Conservation (phyloP, 2,329 filamentous ascomycete genomes). For the Clonostachys chloroleuca region DNA sequence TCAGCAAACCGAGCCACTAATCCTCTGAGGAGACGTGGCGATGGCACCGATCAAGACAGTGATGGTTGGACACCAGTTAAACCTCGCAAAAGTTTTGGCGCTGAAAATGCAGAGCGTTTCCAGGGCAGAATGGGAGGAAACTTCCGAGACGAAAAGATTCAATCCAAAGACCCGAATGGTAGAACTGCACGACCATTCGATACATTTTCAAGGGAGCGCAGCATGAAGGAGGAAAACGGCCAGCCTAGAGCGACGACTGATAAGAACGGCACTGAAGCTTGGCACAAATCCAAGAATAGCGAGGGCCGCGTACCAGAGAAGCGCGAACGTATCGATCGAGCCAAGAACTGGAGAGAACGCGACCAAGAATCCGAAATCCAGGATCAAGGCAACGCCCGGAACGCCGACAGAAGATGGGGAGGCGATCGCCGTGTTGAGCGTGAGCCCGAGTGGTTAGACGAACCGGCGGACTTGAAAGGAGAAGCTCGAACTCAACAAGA, state of each 20-base stretch:
- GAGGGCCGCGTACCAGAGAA: conserved; percentile 23
- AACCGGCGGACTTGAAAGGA: conserved; percentile 62
- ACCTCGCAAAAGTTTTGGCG: conserved; percentile 68
- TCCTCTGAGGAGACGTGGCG: conserved; percentile 48
- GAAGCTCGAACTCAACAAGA: conserved; percentile 81
- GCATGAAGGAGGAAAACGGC: conserved; percentile 51
- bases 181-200: conserved; percentile 53
- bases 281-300: conserved; percentile 59
- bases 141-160: conserved; percentile 34
- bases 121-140: conserved; percentile 59
- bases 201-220: conserved; percentile 30
- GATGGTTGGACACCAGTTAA: conserved; percentile 75
- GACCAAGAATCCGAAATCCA: conserved; percentile 31
- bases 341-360: conserved; percentile 58
- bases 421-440: conserved; percentile 62
- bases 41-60: conserved; percentile 51
- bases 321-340: conserved; percentile 52
- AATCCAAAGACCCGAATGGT: conserved; percentile 48
- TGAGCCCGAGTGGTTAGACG: conserved; percentile 89
- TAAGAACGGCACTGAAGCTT: conserved; percentile 68
- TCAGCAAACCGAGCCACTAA: conserved; percentile 37
- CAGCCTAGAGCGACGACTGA: no score
- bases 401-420: conserved; percentile 45
- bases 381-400: conserved; percentile 35
- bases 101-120: conserved; percentile 68